Evolutionary conservation across 371 early-diverging fungal genomes (phyloP), one percentile per base, ranked within the genome.

Genomic region (Enterospora canceri): DNA sequence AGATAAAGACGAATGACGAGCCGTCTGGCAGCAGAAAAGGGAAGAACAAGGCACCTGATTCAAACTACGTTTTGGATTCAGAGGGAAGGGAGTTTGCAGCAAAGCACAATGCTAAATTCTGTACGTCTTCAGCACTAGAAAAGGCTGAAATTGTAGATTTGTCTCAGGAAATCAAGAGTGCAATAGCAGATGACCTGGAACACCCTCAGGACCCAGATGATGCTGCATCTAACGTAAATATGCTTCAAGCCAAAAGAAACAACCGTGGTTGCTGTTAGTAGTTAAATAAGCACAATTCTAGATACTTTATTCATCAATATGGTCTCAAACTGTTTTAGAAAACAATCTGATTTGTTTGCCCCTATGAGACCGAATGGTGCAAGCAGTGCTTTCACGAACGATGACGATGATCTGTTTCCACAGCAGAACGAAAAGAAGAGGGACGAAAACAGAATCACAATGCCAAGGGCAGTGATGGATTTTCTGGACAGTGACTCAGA

Each of bases 81-180:
- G 34, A 40, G 54, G 65, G 56, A 21, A 48, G 33, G 70, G 62
- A 31, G 26, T 16, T 31, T 61, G 79, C 79, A 2, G 62, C 68
- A 49, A 56, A 72, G 35, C 56, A 67, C 47, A 58, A 66, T 26
- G 79, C 70, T 0, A 30, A 57, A 34, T 81, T 74, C 70, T 64
- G 76, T 19, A 71, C 67, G 48, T 71, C 79, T 19, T 73, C 63
- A 64, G 72, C 78, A n/a, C 46, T 79, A 68, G 74, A 66, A 18
- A 50, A 62, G 47, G 72, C 71, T 31, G 76, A 67, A 26, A 81
- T 81, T 35, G 47, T 68, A 26, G 66, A 57, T 2, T 48, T 81
- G 46, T 64, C 67, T 18, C 47, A 35, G 3, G 67, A 53, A 28
- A 72, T 80, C 28, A 50, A 60, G 19, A 48, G 67, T 26, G 49